A percentile compares a stretch with the other conserved stretches of the same genome.
These are phyloP conservation scores for Rutstroemia sydowiana DNA, from an alignment of 2,329 filamentous ascomycete species.

Conservation along the genomic window DNA sequence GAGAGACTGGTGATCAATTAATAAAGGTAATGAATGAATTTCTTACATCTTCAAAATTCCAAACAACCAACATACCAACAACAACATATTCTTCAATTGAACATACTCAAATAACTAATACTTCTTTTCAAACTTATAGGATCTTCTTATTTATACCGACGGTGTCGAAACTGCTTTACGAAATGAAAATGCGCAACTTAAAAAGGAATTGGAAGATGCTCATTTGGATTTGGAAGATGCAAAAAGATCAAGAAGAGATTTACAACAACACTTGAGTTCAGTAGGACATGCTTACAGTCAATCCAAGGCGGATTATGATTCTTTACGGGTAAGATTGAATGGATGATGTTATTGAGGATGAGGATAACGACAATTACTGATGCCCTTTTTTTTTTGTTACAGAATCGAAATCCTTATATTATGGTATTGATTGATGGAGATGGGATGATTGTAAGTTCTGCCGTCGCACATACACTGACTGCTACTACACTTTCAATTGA, in stretches of 20 bases:
- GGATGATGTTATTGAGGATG: too few relatives aligned
- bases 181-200: constrained; percentile 38
- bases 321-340: constrained; percentile 38
- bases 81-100: not conserved
- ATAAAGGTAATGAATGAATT: constrained; percentile 38
- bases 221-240: constrained; percentile 45
- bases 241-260: constrained; percentile 40
- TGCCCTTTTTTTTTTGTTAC: not conserved
- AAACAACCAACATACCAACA: too few relatives aligned
- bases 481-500: not conserved
- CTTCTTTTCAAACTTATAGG: constrained; percentile 29
- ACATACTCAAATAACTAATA: not conserved
- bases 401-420: constrained; percentile 49
- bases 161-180: constrained; percentile 37
- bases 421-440: constrained; percentile 57
- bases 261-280: constrained; percentile 42
- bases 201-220: constrained; percentile 36
- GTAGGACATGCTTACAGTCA: constrained; percentile 33
- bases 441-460: constrained; percentile 46
- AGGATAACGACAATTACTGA: too few relatives aligned
- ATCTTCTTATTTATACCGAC: constrained; percentile 41
- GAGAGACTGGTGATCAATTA: constrained; percentile 37
- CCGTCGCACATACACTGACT: not conserved
- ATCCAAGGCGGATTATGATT: constrained; percentile 34
- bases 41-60: too few relatives aligned